Evolutionary conservation across 768 basidiomycete species (phyloP), one percentile per base, ranked within the genome.

Genomic region (Melanogaster broomeanus): DNA sequence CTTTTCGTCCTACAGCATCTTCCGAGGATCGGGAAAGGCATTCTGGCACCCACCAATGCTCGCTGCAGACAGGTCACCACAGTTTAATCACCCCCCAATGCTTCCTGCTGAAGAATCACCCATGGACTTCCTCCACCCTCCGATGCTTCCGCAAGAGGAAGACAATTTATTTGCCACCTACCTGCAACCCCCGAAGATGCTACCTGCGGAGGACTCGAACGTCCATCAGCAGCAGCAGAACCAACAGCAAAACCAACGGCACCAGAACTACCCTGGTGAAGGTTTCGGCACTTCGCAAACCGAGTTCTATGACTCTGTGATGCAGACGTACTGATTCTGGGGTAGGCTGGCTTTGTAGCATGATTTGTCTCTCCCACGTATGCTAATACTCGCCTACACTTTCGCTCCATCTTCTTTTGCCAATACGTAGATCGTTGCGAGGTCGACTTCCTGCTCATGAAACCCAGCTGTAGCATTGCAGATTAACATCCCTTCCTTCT

Each of bases 61-160:
- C n/a, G n/a, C n/a, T n/a, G n/a, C n/a, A 80, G 79, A 78, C 24
- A 72, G 77, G 49, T 83, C 83, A 4, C 80, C 81, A 2, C 74
- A 78, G n/a, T 64, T 82, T 35, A 76, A 84, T 55, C 88, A 90
- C 53, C 87, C 88, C 9, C 84, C 85, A 3, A 85, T 88, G 85
- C 73, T 85, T 3, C 80, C 81, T 0, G 51, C 70, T 5, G 83
- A 83, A 28, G 85, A 88, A n/a, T n/a, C n/a, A n/a, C n/a, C n/a
- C n/a, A n/a, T n/a, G n/a, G n/a, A n/a, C n/a, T n/a, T n/a, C n/a
- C 72, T 88, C 7, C 87, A 89, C 50, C 80, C 80, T 28, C 81
- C 82, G 10, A 64, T 82, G 76, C 70, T 78, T 43, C 71, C 79
- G n/a, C 76, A 77, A 19, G 87, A 88, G 39, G 88, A 89, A 43